phyloP scores from a whole-genome alignment of 2,329 filamentous ascomycete genomes.

The Penicillium freii region DNA sequence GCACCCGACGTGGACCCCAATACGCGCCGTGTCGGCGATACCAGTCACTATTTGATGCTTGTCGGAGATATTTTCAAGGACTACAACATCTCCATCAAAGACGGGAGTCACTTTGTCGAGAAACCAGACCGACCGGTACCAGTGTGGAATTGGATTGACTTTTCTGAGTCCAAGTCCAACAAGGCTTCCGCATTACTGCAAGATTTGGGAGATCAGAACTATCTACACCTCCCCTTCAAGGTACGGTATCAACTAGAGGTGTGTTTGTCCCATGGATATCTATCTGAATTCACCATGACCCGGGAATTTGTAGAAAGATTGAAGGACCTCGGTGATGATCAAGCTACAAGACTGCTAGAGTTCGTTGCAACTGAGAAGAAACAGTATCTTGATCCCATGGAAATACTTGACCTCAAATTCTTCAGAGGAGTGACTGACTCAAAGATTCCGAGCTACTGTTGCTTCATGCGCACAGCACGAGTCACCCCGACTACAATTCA shows the following conservation, averaged over 20 bases:
- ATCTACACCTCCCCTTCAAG: conserved; percentile 60
- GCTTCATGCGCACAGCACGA: conserved; percentile 70
- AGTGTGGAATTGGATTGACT: conserved; percentile 45
- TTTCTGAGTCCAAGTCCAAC: conserved; percentile 23
- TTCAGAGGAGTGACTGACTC: conserved; percentile 49
- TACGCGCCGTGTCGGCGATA: conserved; percentile 14
- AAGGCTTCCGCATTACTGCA: conserved; percentile 34
- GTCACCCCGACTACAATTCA: conserved; percentile 83
- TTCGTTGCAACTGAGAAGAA: conserved; percentile 66
- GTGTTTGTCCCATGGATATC: conserved; percentile 74
- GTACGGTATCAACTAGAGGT: conserved; percentile 90
- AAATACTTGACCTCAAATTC: conserved; percentile 60
- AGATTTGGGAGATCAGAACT: conserved; percentile 34
- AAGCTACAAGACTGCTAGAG: conserved; percentile 68
- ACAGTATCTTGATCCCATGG: conserved; percentile 66
- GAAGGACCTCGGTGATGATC: conserved; percentile 47
- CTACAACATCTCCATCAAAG: conserved; percentile 64
- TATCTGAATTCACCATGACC: conserved; percentile 74
- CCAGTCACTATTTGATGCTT: conserved; percentile 34
- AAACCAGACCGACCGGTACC: conserved; percentile 19
- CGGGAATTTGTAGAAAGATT: conserved; percentile 66
- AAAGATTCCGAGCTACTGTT: conserved; percentile 68
- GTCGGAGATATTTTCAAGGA: conserved; percentile 62
- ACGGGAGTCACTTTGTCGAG: conserved; percentile 44
- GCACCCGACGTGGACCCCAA: conserved; percentile 17